phyloP scores from a whole-genome alignment of 495 filamentous ascomycete genomes.

The Hypoxylon fuscum region DNA sequence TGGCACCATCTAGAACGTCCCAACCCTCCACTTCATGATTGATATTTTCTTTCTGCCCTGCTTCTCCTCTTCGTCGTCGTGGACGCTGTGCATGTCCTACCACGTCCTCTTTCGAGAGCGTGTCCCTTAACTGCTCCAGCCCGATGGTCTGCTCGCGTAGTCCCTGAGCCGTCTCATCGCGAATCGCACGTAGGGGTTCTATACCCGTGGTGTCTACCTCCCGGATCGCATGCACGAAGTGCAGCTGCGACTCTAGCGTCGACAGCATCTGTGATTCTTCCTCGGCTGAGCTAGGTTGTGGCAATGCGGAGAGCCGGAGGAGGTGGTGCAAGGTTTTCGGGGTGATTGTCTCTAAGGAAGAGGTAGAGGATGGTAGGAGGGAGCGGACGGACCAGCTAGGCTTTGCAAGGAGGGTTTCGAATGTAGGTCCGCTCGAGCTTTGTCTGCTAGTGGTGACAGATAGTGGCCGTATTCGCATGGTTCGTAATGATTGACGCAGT shows the following conservation, averaged over 20 bases:
- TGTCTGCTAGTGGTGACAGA: slow-evolving; percentile 10
- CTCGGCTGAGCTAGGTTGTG: slow-evolving; percentile 68
- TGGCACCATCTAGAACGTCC: slow-evolving; percentile 72
- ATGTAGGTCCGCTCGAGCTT: slow-evolving; percentile 16
- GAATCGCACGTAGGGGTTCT: slow-evolving; percentile 75
- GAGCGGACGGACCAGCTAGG: slow-evolving; percentile 88
- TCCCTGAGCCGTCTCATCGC: slow-evolving; percentile 74
- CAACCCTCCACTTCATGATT: slow-evolving; percentile 62
- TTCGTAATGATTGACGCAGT: slow-evolving; percentile 21
- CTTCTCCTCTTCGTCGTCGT: slow-evolving; percentile 45
- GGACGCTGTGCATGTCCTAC: slow-evolving; percentile 57
- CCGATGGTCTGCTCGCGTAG: slow-evolving; percentile 54
- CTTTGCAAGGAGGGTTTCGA: slow-evolving; percentile 64
- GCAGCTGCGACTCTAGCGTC: slow-evolving; percentile 82
- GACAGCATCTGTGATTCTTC: slow-evolving; percentile 69
- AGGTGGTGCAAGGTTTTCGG: slow-evolving; percentile 75
- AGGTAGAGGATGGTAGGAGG: slow-evolving; percentile 65
- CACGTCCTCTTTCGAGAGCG: slow-evolving; percentile 52
- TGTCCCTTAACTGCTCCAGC: slow-evolving; percentile 48
- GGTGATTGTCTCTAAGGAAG: slow-evolving; percentile 54
- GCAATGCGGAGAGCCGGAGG: slow-evolving; percentile 88
- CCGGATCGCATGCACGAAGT: slow-evolving; percentile 87
- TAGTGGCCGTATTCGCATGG: slow-evolving; percentile 21
- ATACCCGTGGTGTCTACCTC: slow-evolving; percentile 77
- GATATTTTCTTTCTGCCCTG: slow-evolving; percentile 22